Evolutionary conservation across 164 flowering plant genomes (phyloP).

Genomic region (Vitis amurensis): DNA sequence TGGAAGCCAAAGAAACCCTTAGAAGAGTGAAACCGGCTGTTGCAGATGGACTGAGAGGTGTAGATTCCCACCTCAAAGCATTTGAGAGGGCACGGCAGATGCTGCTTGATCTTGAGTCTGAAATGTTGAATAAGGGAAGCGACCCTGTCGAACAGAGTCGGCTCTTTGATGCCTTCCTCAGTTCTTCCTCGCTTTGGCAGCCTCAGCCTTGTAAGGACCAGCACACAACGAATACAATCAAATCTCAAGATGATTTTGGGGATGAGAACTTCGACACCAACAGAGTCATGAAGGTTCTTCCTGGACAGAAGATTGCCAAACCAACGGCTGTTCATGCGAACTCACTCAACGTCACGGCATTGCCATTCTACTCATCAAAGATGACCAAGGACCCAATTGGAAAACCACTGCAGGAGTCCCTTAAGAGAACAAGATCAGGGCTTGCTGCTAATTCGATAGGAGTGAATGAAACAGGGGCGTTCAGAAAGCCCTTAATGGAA

Average conservation of each 20-base stretch:
- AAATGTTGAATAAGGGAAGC: slow-evolving; percentile 60
- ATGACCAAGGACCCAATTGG: slow-evolving; percentile 18
- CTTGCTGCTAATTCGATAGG: slow-evolving; percentile 25
- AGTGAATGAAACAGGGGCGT: slow-evolving; percentile 10
- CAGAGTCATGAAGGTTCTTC: slow-evolving; percentile 16
- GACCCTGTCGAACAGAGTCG: slow-evolving; percentile 68
- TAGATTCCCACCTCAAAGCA: slow-evolving; percentile 95
- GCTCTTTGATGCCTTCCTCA: slow-evolving; percentile 77
- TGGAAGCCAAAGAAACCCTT: slow-evolving; percentile 82
- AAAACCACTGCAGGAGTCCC: slow-evolving; percentile 40
- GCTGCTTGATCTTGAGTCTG: slow-evolving; percentile 87
- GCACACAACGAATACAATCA: slow-evolving; percentile 10
- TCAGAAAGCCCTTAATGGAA: slow-evolving; percentile 8
- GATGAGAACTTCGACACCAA: slow-evolving; percentile 59
- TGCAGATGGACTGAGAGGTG: slow-evolving; percentile 82
- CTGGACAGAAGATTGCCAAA: slow-evolving; percentile 21
- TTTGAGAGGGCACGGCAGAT: slow-evolving; percentile 97
- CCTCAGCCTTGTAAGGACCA: slow-evolving; percentile 89
- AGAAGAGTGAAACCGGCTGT: slow-evolving; percentile 76
- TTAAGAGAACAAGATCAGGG: slow-evolving; percentile 78
- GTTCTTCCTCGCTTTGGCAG: slow-evolving; percentile 93
- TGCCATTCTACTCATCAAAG: slow-evolving; percentile 62
- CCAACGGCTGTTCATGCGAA: slow-evolving; percentile 27
- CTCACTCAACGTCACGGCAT: slow-evolving; percentile 64
- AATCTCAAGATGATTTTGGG: slow-evolving; percentile 41